Evolutionary conservation across 2,329 filamentous ascomycete genomes (phyloP).

Genomic region (Blumeriella jaapii): DNA sequence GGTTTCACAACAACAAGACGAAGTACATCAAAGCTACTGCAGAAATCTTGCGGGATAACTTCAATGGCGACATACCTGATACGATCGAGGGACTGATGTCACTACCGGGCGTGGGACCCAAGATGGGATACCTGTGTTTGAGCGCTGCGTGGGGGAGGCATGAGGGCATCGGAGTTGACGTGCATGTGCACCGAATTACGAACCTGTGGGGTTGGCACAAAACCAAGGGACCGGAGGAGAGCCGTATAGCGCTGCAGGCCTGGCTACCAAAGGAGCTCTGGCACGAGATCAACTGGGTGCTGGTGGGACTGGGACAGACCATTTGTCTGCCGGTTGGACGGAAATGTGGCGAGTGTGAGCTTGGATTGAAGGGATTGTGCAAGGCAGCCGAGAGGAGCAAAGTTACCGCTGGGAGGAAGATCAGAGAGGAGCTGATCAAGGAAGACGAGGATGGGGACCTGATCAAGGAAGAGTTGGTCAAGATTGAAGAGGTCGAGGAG

Average conservation of each 20-base stretch:
- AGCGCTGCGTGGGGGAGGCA: conserved; percentile 56
- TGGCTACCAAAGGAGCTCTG: conserved; percentile 61
- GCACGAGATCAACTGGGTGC: conserved; percentile 63
- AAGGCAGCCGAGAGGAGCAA: conserved; percentile 56
- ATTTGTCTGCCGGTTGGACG: conserved; percentile 54
- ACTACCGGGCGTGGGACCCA: conserved; percentile 60
- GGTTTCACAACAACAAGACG: conserved; percentile 68
- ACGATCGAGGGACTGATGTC: conserved; percentile 51
- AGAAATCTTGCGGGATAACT: conserved; percentile 47
- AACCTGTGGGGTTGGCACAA: conserved; percentile 63
- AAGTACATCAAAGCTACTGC: conserved; percentile 57
- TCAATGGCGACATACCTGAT: conserved; percentile 52
- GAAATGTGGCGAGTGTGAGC: conserved; percentile 74
- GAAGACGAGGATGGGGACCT: conserved; percentile 27
- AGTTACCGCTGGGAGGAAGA: conserved; percentile 44
- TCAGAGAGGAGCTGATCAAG: conserved; percentile 31
- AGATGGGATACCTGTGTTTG: conserved; percentile 65
- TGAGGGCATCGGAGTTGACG: conserved; percentile 47
- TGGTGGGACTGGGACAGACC: conserved; percentile 64
- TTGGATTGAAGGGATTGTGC: conserved; percentile 68
- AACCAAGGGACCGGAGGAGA: conserved; percentile 57
- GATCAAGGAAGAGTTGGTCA: conserved; percentile 25
- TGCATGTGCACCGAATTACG: conserved; percentile 65
- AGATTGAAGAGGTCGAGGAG: conserved; percentile 28
- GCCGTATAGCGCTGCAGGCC: conserved; percentile 46